Percentiles rank a stretch among this genome's conserved stretches.
phyloP scores from a whole-genome alignment of 257 asterid genomes.

The Mitragyna speciosa region DNA sequence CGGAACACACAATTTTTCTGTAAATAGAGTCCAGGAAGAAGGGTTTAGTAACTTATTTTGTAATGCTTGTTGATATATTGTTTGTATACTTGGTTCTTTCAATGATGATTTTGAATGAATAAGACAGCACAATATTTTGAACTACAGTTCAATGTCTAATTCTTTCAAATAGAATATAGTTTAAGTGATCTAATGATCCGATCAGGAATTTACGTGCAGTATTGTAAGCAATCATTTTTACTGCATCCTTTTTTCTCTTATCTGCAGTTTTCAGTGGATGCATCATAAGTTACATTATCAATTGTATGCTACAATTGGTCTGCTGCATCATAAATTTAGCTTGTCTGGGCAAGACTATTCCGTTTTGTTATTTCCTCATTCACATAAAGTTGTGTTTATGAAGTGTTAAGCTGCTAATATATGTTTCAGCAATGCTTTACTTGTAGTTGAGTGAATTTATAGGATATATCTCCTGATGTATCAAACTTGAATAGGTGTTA shows the following conservation, averaged over 20 bases:
- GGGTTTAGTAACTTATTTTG: not conserved
- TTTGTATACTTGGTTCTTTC: not conserved
- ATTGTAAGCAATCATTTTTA: not conserved
- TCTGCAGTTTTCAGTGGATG: not conserved
- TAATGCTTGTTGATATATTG: not conserved
- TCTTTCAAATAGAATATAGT: not conserved
- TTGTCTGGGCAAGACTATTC: not conserved
- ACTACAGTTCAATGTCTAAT: not conserved
- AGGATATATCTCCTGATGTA: too few species aligned
- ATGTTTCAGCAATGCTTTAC: not conserved
- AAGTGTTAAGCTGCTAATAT: not conserved
- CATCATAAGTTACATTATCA: not conserved
- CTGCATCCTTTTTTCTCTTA: not conserved
- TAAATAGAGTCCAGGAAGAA: slow-evolving; percentile 6
- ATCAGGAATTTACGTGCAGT: not conserved
- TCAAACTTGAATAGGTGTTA: too few species aligned
- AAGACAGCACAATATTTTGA: not conserved
- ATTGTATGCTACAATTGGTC: not conserved
- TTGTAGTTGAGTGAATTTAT: too few species aligned
- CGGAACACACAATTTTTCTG: not conserved
- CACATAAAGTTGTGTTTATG: not conserved
- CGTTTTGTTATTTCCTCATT: not conserved
- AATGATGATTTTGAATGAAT: not conserved
- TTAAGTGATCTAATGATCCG: not conserved
- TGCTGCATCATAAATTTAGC: not conserved